Evolutionary conservation across 371 early-diverging fungal genomes (phyloP).

Genomic region (Choanephora cucurbitarum): DNA sequence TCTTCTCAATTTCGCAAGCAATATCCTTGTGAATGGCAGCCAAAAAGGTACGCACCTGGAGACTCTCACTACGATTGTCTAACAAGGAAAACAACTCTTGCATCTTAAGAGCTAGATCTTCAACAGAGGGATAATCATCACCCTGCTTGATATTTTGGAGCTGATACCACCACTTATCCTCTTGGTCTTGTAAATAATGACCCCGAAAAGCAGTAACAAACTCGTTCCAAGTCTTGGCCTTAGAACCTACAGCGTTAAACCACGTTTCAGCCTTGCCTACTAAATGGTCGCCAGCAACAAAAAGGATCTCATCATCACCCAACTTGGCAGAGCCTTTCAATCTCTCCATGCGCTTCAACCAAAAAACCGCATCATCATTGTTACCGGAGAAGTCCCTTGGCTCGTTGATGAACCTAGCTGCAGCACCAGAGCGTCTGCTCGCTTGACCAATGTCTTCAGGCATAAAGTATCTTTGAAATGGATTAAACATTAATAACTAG

Average conservation of each 20-base stretch:
- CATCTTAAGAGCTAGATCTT: not conserved
- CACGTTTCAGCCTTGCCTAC: conserved; percentile 1
- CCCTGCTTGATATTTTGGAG: not conserved
- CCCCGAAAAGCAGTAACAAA: not conserved
- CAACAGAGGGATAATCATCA: conserved; percentile 1
- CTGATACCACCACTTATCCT: not conserved
- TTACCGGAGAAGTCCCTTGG: not conserved
- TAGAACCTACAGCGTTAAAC: not conserved
- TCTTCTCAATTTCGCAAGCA: not conserved
- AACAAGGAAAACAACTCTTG: not conserved
- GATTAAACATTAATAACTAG: too few relatives aligned
- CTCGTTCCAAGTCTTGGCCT: not conserved
- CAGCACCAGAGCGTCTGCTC: too few relatives aligned
- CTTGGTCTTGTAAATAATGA: not conserved
- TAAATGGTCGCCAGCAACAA: conserved; percentile 3
- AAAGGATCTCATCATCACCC: not conserved
- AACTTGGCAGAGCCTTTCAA: not conserved
- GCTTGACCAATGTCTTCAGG: too few relatives aligned
- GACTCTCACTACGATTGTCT: not conserved
- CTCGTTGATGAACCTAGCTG: not conserved
- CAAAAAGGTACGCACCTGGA: not conserved
- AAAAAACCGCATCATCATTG: not conserved
- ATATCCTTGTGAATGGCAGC: not conserved
- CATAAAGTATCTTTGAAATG: too few relatives aligned
- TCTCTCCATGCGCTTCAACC: not conserved